Conservation (phyloP, 179 eudicot genomes). For the Actinidia arguta region DNA sequence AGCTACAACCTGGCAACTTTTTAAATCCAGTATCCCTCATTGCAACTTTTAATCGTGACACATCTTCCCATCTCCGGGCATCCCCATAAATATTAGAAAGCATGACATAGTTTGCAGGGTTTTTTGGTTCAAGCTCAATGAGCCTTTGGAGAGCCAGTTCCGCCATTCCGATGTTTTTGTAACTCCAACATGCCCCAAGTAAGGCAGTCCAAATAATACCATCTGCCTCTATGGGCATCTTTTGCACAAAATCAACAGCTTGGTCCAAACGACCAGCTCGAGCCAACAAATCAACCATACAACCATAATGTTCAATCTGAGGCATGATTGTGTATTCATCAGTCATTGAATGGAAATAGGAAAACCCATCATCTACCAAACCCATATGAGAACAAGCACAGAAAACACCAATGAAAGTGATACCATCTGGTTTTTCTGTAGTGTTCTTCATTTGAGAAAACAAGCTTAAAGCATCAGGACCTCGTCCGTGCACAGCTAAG, state of each 20-base stretch:
- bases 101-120: constrained; percentile 70
- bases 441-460: constrained; percentile 55
- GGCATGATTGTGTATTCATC: constrained; percentile 54
- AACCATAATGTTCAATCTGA: constrained; percentile 83
- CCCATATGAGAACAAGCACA: constrained; percentile 89
- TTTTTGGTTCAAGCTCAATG: constrained; percentile 67
- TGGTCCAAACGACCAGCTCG: constrained; percentile 66
- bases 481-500: constrained; percentile 79
- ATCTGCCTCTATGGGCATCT: constrained; percentile 77
- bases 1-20: constrained; percentile 74
- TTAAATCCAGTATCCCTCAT: constrained; percentile 61
- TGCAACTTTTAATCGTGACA: constrained; percentile 62
- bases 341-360: constrained; percentile 62
- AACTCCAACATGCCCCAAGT: constrained; percentile 70
- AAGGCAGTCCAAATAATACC: constrained; percentile 72
- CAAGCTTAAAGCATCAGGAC: constrained; percentile 55
- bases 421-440: constrained; percentile 62
- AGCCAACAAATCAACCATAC: constrained; percentile 71
- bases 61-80: constrained; percentile 63
- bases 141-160: constrained; percentile 67
- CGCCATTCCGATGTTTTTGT: constrained; percentile 71
- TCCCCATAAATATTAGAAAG: constrained; percentile 69
- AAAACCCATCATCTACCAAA: constrained; percentile 58
- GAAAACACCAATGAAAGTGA: constrained; percentile 73
- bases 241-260: constrained; percentile 63